A percentile compares a stretch with the other conserved stretches of the same genome.
Conservation (phyloP, 176 grass and related monocot genomes). For the Carex cristatella region DNA sequence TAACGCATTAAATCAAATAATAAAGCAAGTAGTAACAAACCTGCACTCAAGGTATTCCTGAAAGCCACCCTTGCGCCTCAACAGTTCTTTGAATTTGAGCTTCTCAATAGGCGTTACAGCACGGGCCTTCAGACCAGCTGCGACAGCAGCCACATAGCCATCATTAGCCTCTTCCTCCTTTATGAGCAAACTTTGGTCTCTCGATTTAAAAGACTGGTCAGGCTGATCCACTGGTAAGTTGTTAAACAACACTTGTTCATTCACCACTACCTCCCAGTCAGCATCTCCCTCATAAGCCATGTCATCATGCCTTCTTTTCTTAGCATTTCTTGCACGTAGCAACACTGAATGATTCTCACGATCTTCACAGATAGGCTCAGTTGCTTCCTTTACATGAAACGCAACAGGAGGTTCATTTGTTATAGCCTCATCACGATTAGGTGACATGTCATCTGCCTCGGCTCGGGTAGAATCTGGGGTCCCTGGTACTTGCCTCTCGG, state of each 20-base stretch:
- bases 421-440: conserved; percentile 23
- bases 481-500: conserved; percentile 24
- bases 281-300: conserved; percentile 93
- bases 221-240: conserved; percentile 35
- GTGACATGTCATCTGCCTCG: conserved; percentile 33
- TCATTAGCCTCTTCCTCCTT: conserved; percentile 32
- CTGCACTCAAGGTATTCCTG: conserved; percentile 92
- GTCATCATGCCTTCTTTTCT: conserved; percentile 71
- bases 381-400: conserved; percentile 21
- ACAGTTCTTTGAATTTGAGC: conserved; percentile 83
- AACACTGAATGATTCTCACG: conserved; percentile 39
- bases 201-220: conserved; percentile 46
- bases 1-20: conserved; percentile 18
- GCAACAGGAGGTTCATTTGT: conserved; percentile 37
- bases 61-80: conserved; percentile 87
- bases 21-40: conserved; percentile 29
- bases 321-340: conserved; percentile 41
- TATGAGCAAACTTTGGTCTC: conserved; percentile 34
- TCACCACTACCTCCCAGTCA: conserved; percentile 84
- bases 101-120: conserved; percentile 81
- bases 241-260: conserved; percentile 65
- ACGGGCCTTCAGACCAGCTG: conserved; percentile 70
- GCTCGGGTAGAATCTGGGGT: conserved; percentile 14
- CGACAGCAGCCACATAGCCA: conserved; percentile 53
- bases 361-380: conserved; percentile 29